Base-by-base conservation (phyloP, 2,329 filamentous ascomycete genomes). In the Achaetomium macrosporum region DNA sequence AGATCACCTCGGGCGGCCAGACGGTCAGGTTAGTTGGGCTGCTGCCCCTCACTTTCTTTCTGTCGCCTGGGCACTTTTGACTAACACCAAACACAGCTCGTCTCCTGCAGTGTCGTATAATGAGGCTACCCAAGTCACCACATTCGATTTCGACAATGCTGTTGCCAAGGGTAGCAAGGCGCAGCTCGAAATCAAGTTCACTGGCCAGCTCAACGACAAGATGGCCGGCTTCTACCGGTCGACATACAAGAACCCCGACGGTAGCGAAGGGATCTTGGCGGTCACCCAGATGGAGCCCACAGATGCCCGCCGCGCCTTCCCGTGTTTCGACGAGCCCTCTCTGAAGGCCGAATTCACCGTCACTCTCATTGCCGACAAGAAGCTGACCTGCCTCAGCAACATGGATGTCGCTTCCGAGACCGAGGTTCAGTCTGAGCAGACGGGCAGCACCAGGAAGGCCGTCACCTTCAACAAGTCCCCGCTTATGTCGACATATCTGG, bases 201-300 rank as follows among this genome's bases (percentile, higher is more conserved):
- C 81, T 12, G 89, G 89, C 47, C 79, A 78, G 50, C 74, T 95
- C 58, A 95, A 95, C 69, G 88, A 93, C 70, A 90, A 91, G 73
- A 90, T 92, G 87, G 87, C 87, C 55, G 88, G 87, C 50, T 91
- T 92, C 76, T 92, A 92, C 72, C 79, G 92, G 54, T 96, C 90
- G 1, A 95, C 90, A 7, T 97, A 92, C 77, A 95, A 93, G 76
- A 84, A 83, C 56, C 73, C 81, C 45, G 83, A 93, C 65, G 92
- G 92, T 37, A 82, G 82, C 55, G 84, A 85, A 54, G 88, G 87
- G 61, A 87, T 91, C 68, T 78, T 97, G 66, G 92, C 91, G 29
- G 92, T 90, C 25, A 89, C 89, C 16, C 92, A 97, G 76, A 95
- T 97, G 88, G 92, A 97, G 75, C 86, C 92, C 37, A 96, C 92